phyloP scores from a whole-genome alignment of 2,329 filamentous ascomycete species.

The Emmonsiellopsis sp. region DNA sequence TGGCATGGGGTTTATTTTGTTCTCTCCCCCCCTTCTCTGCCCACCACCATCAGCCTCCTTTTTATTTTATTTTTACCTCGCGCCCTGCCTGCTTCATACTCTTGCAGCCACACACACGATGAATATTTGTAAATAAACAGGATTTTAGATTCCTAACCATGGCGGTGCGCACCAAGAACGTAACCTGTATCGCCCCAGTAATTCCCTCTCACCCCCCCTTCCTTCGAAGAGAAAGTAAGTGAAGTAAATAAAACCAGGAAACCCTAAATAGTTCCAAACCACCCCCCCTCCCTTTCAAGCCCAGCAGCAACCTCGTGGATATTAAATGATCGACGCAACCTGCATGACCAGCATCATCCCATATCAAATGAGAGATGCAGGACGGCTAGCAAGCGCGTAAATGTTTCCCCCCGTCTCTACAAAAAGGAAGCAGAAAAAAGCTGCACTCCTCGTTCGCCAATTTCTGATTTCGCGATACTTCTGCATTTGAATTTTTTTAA shows the following conservation, averaged over 20 bases:
- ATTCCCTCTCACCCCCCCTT: background rate
- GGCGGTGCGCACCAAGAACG: too few species aligned
- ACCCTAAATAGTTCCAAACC: background rate
- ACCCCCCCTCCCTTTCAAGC: too few species aligned
- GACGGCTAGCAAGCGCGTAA: constrained; percentile 27
- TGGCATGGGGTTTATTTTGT: background rate
- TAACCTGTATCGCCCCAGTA: background rate
- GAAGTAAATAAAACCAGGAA: background rate
- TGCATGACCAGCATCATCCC: constrained; percentile 36
- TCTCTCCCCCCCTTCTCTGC: too few species aligned
- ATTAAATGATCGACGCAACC: constrained; percentile 31
- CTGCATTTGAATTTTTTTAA: background rate
- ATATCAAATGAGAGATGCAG: constrained; percentile 38
- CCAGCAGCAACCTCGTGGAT: constrained; percentile 21
- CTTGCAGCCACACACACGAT: too few species aligned
- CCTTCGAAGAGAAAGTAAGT: background rate
- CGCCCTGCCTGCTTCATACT: background rate
- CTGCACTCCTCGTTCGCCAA: background rate
- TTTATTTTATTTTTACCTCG: background rate
- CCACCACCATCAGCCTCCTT: too few species aligned
- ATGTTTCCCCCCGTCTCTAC: constrained; percentile 21
- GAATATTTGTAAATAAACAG: too few species aligned
- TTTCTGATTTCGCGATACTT: constrained; percentile 1
- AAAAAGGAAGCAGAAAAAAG: background rate
- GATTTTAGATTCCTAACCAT: too few species aligned